Evolutionary conservation across 257 asterid species (phyloP).

Genomic region (Ophiorrhiza pumila): DNA sequence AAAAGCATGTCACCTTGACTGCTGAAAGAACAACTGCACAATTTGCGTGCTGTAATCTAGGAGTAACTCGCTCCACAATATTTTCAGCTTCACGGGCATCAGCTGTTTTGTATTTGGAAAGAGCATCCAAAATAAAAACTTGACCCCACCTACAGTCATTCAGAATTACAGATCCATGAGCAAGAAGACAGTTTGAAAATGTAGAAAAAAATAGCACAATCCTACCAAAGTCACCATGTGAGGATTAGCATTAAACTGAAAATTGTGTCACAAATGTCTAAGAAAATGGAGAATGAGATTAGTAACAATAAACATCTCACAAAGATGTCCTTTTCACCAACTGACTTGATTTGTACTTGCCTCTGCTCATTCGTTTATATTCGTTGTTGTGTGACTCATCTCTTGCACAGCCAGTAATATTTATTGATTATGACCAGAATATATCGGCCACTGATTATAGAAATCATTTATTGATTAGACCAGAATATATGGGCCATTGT

Average conservation of each 20-base stretch:
- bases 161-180: slow-evolving; percentile 3
- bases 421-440: background rate
- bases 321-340: background rate
- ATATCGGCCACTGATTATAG: too few species aligned
- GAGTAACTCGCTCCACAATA: slow-evolving; percentile 95
- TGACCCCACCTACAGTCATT: slow-evolving; percentile 91
- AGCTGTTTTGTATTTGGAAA: slow-evolving; percentile 86
- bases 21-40: slow-evolving; percentile 99
- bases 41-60: slow-evolving; percentile 97
- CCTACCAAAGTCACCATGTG: background rate
- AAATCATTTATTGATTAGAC: too few species aligned
- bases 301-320: background rate
- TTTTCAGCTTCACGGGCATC: slow-evolving; percentile 99
- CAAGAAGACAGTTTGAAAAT: background rate
- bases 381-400: background rate
- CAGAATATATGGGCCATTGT: background rate
- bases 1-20: slow-evolving; percentile 51
- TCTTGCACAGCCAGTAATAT: background rate
- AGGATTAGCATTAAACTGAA: background rate
- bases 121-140: slow-evolving; percentile 98
- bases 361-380: background rate
- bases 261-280: background rate
- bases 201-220: background rate
- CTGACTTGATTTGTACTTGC: background rate
- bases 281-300: background rate